These are phyloP conservation scores for Cucurbita maxima DNA, from an alignment of 306 rosid genomes.

Conservation along the genomic window DNA sequence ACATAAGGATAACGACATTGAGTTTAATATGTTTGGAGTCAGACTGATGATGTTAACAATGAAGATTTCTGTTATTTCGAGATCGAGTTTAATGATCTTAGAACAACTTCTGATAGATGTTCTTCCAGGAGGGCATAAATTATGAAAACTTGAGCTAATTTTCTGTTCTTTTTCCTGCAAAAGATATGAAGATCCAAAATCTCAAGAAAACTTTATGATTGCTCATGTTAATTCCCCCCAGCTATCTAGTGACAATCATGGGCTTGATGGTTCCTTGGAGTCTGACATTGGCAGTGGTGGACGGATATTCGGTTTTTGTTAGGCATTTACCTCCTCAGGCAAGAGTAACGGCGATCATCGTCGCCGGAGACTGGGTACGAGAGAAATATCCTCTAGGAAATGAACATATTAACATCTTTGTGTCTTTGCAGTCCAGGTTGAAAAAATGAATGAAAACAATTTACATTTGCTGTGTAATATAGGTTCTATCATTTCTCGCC, in stretches of 20 bases:
- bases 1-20: neutral
- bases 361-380: slow-evolving; percentile 65
- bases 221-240: slow-evolving; percentile 28
- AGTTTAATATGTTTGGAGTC: neutral
- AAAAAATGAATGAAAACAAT: neutral
- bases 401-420: neutral
- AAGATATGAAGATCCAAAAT: neutral
- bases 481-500: slow-evolving; percentile 20
- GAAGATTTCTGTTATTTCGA: neutral
- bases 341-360: slow-evolving; percentile 31
- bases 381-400: neutral
- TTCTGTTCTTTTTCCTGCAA: neutral
- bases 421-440: neutral
- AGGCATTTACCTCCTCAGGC: slow-evolving; percentile 40
- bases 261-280: slow-evolving; percentile 87
- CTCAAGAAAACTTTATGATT: slow-evolving; percentile 1
- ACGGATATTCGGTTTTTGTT: slow-evolving; percentile 64
- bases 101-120: neutral
- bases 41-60: neutral
- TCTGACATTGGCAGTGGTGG: slow-evolving; percentile 58
- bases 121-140: neutral
- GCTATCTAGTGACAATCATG: slow-evolving; percentile 84
- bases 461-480: slow-evolving; percentile 7
- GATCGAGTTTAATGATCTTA: neutral
- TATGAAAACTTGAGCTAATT: neutral